Base-by-base conservation (phyloP, 164 flowering plant genomes). In the Warburgia ugandensis region DNA sequence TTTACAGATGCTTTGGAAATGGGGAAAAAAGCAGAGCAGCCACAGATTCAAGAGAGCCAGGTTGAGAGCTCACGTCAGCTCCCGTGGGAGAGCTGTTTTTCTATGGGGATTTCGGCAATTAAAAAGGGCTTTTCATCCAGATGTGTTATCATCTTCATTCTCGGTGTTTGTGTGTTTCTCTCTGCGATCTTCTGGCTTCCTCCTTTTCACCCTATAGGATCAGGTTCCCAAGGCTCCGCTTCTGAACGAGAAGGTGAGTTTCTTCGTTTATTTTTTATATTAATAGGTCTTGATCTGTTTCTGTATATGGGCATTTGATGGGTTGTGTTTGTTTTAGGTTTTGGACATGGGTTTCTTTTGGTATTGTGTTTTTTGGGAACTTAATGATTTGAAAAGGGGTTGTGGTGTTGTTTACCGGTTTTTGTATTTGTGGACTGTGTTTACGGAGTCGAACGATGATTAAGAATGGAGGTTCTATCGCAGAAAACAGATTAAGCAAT, bases 1-100 rank as follows among this genome's bases (percentile, higher is more conserved):
- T 10, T 40, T 28, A 35, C 45, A 40, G 88, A 79, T 84, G 85
- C 84, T 69, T 46, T 64, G 71, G 40, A 58, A 68, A 84, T 84
- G 94, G 94, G 94, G 66, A 84, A 84, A 61, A 5, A 47, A 43
- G 63, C 46, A 20, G 41, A 56, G 46, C 73, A 61, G 50, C 58
- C 29, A 25, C 59, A 54, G 57, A 52, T 57, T 39, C 52, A 45
- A 35, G 57, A 31, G 23, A 25, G 32, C 22, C 14, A 20, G 21
- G 45, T 33, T 27, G 32, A 41, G 22, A 43, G n/a, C n/a, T n/a
- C 57, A 52, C 59, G 72, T 14, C 37, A 51, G 14, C 12, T 60
- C 36, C 16, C 53, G 26, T 64, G 74, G n/a, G n/a, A n/a, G n/a
- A n/a, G n/a, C n/a, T n/a, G n/a, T n/a, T n/a, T n/a, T n/a, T n/a